These are phyloP conservation scores for Saussurea involucrata DNA, from an alignment of 129 eudicot species.

Conservation along the genomic window DNA sequence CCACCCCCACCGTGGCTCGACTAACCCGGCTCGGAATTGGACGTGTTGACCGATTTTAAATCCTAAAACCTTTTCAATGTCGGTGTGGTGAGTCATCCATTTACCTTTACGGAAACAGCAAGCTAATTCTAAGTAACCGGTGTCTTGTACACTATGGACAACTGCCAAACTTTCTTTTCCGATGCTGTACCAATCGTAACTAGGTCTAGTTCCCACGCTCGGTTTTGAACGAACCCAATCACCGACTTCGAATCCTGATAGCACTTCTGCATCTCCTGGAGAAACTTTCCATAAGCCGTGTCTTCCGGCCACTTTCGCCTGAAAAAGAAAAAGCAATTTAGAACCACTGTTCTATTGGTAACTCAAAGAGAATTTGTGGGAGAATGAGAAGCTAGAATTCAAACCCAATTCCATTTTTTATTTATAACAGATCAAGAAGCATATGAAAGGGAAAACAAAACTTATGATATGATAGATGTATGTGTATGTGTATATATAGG, in stretches of 20 bases:
- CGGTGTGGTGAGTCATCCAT: slow-evolving; percentile 67
- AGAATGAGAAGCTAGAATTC: neutral
- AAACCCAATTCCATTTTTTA: neutral
- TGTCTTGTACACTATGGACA: slow-evolving; percentile 87
- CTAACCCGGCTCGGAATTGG: slow-evolving; percentile 63
- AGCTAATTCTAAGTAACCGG: slow-evolving; percentile 80
- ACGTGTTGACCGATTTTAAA: slow-evolving; percentile 84
- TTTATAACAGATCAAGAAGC: neutral
- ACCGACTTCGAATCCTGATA: slow-evolving; percentile 92
- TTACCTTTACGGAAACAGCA: slow-evolving; percentile 95
- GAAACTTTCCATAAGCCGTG: slow-evolving; percentile 86
- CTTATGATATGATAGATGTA: neutral
- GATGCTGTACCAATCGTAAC: slow-evolving; percentile 91
- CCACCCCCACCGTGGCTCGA: slow-evolving; percentile 99
- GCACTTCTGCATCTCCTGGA: slow-evolving; percentile 92
- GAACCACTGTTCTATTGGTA: neutral
- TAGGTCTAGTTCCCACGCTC: slow-evolving; percentile 79
- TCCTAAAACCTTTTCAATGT: slow-evolving; percentile 72
- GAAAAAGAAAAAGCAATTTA: slow-evolving; percentile 4
- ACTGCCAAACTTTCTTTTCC: slow-evolving; percentile 91
- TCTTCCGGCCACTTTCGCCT: slow-evolving; percentile 92
- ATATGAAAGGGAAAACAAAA: neutral
- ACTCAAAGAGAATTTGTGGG: neutral
- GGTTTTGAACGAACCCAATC: slow-evolving; percentile 99
- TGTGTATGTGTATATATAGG: neutral